phyloP scores from a whole-genome alignment of 108 stramenopile genomes.

The Parmales sp. region DNA sequence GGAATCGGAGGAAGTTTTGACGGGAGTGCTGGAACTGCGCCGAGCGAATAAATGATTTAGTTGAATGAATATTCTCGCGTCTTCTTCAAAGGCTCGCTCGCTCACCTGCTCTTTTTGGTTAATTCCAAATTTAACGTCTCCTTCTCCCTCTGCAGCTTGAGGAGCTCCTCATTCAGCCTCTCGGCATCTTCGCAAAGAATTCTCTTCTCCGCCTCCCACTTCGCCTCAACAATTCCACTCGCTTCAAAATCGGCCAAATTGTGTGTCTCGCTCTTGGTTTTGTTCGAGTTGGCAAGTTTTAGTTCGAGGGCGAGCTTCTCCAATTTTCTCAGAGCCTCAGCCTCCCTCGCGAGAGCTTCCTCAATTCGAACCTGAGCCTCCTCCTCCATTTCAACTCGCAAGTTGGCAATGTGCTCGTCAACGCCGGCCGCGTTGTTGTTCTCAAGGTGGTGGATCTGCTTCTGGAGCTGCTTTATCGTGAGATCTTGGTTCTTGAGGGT shows the following conservation, averaged over 20 bases:
- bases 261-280: neutral
- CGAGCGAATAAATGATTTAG: too few species aligned
- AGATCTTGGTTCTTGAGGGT: constrained; percentile 82
- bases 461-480: constrained; percentile 75
- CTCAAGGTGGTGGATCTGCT: constrained; percentile 58
- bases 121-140: constrained; percentile 62
- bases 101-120: neutral
- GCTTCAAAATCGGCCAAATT: too few species aligned
- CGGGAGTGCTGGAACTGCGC: too few species aligned
- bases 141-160: constrained; percentile 50
- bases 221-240: constrained; percentile 74
- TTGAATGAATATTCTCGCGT: too few species aligned
- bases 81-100: neutral
- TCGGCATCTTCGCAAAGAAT: constrained; percentile 74
- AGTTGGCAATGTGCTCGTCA: neutral
- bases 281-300: constrained; percentile 47
- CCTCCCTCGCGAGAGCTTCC: constrained; percentile 76
- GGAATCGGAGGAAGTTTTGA: too few species aligned
- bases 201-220: constrained; percentile 71
- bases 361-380: constrained; percentile 52
- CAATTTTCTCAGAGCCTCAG: constrained; percentile 56
- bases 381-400: constrained; percentile 29
- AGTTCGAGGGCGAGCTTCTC: constrained; percentile 64
- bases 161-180: constrained; percentile 54
- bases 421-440: constrained; percentile 18